These are phyloP conservation scores for Nakazawaea peltata DNA, from an alignment of 805 yeast genomes.

Conservation along the genomic window DNA sequence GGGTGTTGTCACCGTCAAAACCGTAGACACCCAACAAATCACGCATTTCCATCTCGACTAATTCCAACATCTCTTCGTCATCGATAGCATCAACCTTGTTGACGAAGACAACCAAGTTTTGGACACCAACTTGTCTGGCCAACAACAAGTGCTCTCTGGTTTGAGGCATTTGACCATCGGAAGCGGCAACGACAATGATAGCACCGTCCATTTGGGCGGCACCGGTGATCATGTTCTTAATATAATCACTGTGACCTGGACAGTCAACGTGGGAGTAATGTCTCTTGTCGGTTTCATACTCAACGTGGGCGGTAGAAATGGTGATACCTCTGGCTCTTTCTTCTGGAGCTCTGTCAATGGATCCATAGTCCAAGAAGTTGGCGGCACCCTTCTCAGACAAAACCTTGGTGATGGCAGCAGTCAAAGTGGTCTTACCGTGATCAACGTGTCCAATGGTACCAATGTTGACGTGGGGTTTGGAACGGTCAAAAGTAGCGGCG, in stretches of 20 bases:
- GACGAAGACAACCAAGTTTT: slow-evolving; percentile 92
- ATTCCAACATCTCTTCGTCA: slow-evolving; percentile 98
- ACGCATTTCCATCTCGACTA: slow-evolving; percentile 99
- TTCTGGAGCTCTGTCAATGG: slow-evolving; percentile 97
- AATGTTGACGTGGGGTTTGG: slow-evolving; percentile 93
- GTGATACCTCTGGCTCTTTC: slow-evolving; percentile 99
- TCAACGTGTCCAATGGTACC: slow-evolving; percentile 99
- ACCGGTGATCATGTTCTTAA: slow-evolving; percentile 98
- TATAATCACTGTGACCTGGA: slow-evolving; percentile 99
- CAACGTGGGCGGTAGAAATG: slow-evolving; percentile 95
- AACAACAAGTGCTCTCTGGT: slow-evolving; percentile 97
- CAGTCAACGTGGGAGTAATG: slow-evolving; percentile 98
- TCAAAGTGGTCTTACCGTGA: slow-evolving; percentile 97
- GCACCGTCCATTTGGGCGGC: slow-evolving; percentile 99
- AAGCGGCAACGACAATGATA: slow-evolving; percentile 96
- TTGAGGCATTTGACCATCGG: slow-evolving; percentile 99
- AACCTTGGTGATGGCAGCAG: slow-evolving; percentile 98
- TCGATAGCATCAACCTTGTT: slow-evolving; percentile 97
- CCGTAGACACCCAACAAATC: slow-evolving; percentile 87
- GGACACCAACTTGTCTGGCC: slow-evolving; percentile 99
- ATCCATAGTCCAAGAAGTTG: slow-evolving; percentile 80
- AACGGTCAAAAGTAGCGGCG: slow-evolving; percentile 83
- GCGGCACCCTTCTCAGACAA: slow-evolving; percentile 88
- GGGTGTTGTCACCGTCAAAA: slow-evolving; percentile 96
- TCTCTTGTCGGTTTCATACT: slow-evolving; percentile 89